Percentiles rank a stretch among this genome's conserved stretches.
These are phyloP conservation scores for Crepidotus variabilis DNA, from an alignment of 768 basidiomycete species.

Conservation along the genomic window DNA sequence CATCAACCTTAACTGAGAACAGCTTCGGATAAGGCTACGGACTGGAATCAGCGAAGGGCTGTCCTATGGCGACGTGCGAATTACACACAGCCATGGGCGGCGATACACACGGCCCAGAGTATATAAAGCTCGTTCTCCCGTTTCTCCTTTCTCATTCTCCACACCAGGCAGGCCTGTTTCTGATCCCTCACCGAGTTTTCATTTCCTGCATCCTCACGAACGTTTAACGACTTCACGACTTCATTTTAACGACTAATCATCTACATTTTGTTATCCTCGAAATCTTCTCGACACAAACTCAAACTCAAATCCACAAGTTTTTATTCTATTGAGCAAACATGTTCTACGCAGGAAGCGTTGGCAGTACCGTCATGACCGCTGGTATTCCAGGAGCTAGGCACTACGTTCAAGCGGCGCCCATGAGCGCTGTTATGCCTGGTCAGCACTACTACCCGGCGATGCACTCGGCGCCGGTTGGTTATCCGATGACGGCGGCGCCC, in stretches of 20 bases:
- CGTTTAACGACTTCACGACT: conserved; percentile 18
- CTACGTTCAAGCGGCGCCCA: conserved; percentile 20
- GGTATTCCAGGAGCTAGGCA: conserved; percentile 11
- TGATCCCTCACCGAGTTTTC: conserved; percentile 15
- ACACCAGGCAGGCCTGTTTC: conserved; percentile 26
- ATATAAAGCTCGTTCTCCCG: conserved; percentile 12
- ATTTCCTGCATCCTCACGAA: conserved; percentile 12
- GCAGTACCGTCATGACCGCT: conserved; percentile 18
- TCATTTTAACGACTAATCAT: conserved; percentile 4
- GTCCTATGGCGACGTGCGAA: not conserved
- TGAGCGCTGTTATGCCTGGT: conserved; percentile 23
- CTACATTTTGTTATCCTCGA: conserved; percentile 2
- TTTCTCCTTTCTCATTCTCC: conserved; percentile 7
- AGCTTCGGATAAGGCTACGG: no score
- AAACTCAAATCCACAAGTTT: conserved; percentile 9
- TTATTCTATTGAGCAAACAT: conserved; percentile 9
- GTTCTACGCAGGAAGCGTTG: conserved; percentile 24
- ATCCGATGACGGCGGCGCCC: conserved; percentile 15
- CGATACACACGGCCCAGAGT: not conserved
- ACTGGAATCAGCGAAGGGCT: not conserved
- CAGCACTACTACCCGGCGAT: conserved; percentile 25
- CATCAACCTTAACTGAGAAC: no score
- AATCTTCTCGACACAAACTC: conserved; percentile 4
- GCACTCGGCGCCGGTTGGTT: conserved; percentile 16
- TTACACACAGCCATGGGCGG: not conserved